Base-by-base conservation (phyloP, 106 monocot species). In the Dendrobium officinale region DNA sequence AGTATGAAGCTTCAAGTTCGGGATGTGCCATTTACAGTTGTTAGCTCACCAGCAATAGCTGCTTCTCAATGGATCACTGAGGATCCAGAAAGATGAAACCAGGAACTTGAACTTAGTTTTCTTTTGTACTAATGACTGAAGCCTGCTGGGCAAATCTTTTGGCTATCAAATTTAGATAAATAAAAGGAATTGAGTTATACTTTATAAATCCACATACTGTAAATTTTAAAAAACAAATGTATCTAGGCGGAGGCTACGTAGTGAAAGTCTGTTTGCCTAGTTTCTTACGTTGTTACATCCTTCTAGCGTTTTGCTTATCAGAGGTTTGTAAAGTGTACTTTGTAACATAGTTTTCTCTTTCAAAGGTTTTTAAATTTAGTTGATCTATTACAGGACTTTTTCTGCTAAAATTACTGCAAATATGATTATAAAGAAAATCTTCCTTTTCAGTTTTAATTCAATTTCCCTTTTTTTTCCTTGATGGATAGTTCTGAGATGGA, bases 1-100 rank as follows among this genome's bases (percentile, higher is more conserved):
- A 88, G 68, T 15, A 47, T 97, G 29, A 94, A 82, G 76, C 80
- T 97, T 61, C 85, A 86, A 26, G 94, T 92, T 10, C 84, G 86
- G 40, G 92, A 94, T 54, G 19, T 81, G 6, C 49, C 73, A 66
- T 80, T 51, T 61, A 16, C 59, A 24, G 86, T 75, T 37, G 81
- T 87, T 33, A 90, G 88, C 76, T 90, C 90, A 2, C 43, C 8
- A 85, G 92, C 55, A 92, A 94, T 75, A 94, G 84, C 64, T 66
- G 24, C 64, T 66, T n/a, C 0, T 66, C 15, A 66, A 24, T 66
- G 64, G 64, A 58, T 58, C n/a, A n/a, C 3, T 58, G n/a, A 26
- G 64, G 26, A 6, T n/a, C 64, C 10, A 26, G 64, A 66, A 66
- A 58, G 64, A 26, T 66, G 64, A 66, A 15, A 6, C 24, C 64